These are phyloP conservation scores for Blumeria graminis DNA, from an alignment of 2,329 filamentous ascomycete species.

Conservation along the genomic window DNA sequence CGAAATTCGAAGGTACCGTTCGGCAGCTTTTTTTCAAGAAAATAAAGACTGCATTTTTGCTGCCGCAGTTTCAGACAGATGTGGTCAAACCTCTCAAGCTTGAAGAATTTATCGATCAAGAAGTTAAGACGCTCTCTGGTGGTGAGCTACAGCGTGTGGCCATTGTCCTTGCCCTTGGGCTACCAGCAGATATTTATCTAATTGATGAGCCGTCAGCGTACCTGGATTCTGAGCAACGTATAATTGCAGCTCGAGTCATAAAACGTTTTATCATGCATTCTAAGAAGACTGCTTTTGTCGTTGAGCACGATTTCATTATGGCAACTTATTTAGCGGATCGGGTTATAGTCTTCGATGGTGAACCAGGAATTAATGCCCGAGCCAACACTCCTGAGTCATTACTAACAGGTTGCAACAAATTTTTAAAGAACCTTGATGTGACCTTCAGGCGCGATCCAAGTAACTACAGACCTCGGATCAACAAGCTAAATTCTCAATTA, in stretches of 20 bases:
- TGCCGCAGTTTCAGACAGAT: conserved; percentile 96
- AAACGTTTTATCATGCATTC: conserved; percentile 99
- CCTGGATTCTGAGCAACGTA: conserved; percentile 97
- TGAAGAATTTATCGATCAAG: conserved; percentile 97
- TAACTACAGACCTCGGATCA: conserved; percentile 93
- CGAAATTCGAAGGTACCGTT: conserved; percentile 92
- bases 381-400: conserved; percentile 82
- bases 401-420: conserved; percentile 78
- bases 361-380: conserved; percentile 69
- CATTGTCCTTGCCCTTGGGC: conserved; percentile 85
- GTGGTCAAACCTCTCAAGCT: conserved; percentile 99
- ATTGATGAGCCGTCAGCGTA: conserved; percentile 97
- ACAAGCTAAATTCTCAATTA: conserved; percentile 86
- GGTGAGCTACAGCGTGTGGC: conserved; percentile 98
- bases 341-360: conserved; percentile 93
- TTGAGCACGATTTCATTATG: conserved; percentile 99
- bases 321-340: conserved; percentile 55
- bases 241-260: conserved; percentile 88
- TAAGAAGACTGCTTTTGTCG: conserved; percentile 97
- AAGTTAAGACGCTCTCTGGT: conserved; percentile 96
- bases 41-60: conserved; percentile 91
- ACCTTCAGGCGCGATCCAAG: conserved; percentile 95
- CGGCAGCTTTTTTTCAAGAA: conserved; percentile 99
- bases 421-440: conserved; percentile 89
- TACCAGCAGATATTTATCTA: conserved; percentile 92